Conservation (phyloP, 208 protist genomes). For the Leishmania arabica region DNA sequence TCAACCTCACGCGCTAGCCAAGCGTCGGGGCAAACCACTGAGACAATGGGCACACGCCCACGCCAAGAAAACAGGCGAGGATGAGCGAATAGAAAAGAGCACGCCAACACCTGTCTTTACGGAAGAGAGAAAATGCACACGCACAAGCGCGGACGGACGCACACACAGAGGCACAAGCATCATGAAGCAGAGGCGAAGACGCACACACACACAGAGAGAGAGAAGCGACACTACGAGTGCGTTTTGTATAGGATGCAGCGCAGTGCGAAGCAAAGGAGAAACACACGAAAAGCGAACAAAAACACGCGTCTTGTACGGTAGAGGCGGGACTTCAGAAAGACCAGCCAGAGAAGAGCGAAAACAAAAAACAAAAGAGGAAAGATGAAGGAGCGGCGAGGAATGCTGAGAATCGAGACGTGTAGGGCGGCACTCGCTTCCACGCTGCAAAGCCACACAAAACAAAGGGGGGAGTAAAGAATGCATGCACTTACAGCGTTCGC, state of each 20-base stretch:
- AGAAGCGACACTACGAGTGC: background rate
- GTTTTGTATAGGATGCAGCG: background rate
- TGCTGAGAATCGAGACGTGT: background rate
- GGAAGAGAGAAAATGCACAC: background rate
- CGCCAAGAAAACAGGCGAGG: background rate
- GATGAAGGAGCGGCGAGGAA: background rate
- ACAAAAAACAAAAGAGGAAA: background rate
- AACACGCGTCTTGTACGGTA: background rate
- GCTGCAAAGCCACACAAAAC: background rate
- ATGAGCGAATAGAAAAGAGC: too few species aligned
- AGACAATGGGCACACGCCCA: background rate
- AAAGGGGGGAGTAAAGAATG: background rate
- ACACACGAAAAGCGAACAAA: background rate
- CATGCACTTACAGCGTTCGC: background rate
- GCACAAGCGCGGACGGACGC: background rate
- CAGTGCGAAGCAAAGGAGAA: background rate
- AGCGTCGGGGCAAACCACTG: background rate
- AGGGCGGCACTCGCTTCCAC: background rate
- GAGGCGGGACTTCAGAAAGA: background rate
- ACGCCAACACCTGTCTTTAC: background rate
- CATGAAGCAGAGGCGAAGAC: background rate
- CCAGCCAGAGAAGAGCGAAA: background rate
- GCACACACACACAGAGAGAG: background rate
- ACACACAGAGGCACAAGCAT: background rate
- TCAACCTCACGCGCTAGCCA: background rate